These are phyloP conservation scores for Thalia dealbata DNA, from an alignment of 176 grass and related monocot species.

Conservation along the genomic window DNA sequence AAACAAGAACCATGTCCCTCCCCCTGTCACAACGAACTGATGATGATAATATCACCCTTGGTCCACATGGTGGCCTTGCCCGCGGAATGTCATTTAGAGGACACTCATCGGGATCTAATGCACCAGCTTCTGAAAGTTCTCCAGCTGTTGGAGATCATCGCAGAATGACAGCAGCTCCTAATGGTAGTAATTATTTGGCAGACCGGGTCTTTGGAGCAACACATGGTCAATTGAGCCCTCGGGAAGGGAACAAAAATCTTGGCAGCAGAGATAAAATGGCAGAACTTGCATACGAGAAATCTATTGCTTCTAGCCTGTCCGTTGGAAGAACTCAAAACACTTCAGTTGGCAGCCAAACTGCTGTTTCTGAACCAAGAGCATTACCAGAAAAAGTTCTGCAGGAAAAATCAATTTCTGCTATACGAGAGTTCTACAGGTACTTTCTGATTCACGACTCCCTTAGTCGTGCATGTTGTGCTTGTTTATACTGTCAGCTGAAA, in stretches of 20 bases:
- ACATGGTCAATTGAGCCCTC: conserved; percentile 12
- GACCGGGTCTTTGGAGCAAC: conserved; percentile 2
- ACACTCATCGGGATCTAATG: conserved; percentile 48
- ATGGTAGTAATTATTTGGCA: conserved; percentile 27
- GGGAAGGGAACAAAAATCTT: conserved; percentile 10
- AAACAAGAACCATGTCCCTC: conserved; percentile 37
- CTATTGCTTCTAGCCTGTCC: conserved; percentile 29
- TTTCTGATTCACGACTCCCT: neutral
- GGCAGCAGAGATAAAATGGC: conserved; percentile 15
- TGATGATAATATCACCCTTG: conserved; percentile 61
- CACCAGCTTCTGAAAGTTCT: conserved; percentile 19
- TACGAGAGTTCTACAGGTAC: conserved; percentile 88
- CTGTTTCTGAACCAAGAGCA: conserved; percentile 36
- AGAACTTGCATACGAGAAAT: conserved; percentile 36
- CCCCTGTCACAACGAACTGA: conserved; percentile 58
- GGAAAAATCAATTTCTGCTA: conserved; percentile 71
- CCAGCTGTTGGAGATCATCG: conserved; percentile 31
- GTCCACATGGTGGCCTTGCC: conserved; percentile 84
- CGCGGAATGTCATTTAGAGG: conserved; percentile 80
- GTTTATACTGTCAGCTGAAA: neutral
- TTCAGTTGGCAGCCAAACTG: conserved; percentile 29
- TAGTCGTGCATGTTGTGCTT: neutral
- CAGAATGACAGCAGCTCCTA: conserved; percentile 39
- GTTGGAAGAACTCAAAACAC: conserved; percentile 33
- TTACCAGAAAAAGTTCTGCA: conserved; percentile 46